Evolutionary conservation across 495 filamentous ascomycete species (phyloP).

Genomic region (Thermothielavioides terrestris): DNA sequence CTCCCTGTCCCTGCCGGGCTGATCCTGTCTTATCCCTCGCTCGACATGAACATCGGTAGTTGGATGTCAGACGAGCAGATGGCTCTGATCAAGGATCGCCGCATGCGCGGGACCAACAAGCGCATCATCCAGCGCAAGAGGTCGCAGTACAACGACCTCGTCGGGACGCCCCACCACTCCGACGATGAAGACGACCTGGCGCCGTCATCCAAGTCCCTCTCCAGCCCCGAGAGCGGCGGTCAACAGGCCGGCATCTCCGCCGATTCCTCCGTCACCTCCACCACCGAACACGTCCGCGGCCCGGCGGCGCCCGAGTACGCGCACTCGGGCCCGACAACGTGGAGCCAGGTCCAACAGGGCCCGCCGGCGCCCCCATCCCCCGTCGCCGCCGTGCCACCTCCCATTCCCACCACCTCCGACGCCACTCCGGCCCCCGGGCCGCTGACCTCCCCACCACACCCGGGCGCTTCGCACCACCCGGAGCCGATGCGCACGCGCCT

Average conservation of each 20-base stretch:
- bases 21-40: conserved; percentile 75
- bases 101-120: conserved; percentile 65
- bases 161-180: conserved; percentile 58
- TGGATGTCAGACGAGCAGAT: conserved; percentile 99
- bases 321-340: conserved; percentile 31
- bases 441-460: conserved; percentile 12
- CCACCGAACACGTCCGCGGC: conserved; percentile 12
- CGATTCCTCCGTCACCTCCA: no score
- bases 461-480: conserved; percentile 40
- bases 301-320: conserved; percentile 39
- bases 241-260: not conserved
- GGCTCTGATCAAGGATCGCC: conserved; percentile 79
- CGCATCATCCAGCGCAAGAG: conserved; percentile 70
- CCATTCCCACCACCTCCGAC: not conserved
- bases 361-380: conserved; percentile 4
- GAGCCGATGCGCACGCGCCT: conserved; percentile 75
- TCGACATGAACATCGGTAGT: conserved; percentile 96
- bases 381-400: not conserved
- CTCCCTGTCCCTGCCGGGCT: conserved; percentile 75
- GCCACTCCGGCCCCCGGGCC: conserved; percentile 8
- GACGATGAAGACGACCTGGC: conserved; percentile 47
- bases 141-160: conserved; percentile 47
- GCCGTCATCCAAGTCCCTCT: conserved; percentile 10
- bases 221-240: conserved; percentile 1
- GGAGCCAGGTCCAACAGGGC: conserved; percentile 22